Base-by-base conservation (phyloP, 164 flowering plant genomes). In the Nymphaea colorata region DNA sequence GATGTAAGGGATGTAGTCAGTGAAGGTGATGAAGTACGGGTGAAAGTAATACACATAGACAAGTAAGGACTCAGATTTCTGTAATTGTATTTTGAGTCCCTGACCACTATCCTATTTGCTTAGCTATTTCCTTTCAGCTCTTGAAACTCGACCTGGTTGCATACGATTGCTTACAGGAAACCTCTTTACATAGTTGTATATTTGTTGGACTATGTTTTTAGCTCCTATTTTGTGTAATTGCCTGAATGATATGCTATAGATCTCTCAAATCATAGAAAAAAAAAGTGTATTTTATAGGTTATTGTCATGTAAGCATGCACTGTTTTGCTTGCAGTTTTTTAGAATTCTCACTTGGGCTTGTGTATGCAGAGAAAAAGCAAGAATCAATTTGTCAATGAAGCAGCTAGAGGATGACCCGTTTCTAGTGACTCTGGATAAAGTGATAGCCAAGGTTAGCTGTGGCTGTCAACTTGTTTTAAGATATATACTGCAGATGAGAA, bases 331-430 rank as follows among this genome's bases (percentile, higher is more conserved):
- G 14, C 14, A 7, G 5, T 5, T 51, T 51, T 51, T 10, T 51
- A 15, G 57, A 51, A 51, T 51, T 25, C 0, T 8, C 57, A 8
- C 14, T 51, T 51, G 57, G 57, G 14, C 64, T 41, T 61, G 36
- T 61, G 17, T 61, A 45, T 84, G 77, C 84, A 93, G 97, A 72
- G 81, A 72, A 69, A 89, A 82, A 73, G 71, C 80, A n/a, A 83
- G 96, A 76, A 79, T 93, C 71, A 78, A 81, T 18, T 75, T 93
- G 77, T 93, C 98, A 36, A 88, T 93, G 68, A 93, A 83, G 73
- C 97, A 89, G 75, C 71, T 93, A 73, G 91, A 90, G 79, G 96
- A 85, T 72, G 97, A 93, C 81, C 98, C 98, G 59, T 84, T 93
- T 64, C 68, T 90, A 15, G 97, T 89, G 78, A 91, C 97, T 16